Evolutionary conservation across 1,284 basidiomycete species (phyloP).

Genomic region (Apiotrichum montevideense): DNA sequence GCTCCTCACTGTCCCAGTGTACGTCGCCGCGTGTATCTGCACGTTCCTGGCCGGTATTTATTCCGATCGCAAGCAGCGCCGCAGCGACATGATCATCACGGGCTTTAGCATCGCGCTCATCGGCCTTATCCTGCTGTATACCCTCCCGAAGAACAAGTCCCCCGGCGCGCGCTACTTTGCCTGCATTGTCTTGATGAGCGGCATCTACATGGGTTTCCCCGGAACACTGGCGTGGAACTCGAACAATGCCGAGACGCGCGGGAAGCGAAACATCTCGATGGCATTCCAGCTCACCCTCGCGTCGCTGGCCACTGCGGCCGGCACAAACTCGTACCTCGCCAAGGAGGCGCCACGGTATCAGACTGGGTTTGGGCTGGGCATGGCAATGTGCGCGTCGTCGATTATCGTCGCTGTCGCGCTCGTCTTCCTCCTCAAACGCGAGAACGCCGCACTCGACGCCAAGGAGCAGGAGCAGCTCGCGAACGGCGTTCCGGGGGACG

Average conservation of each 20-base stretch:
- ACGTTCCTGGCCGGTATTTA: conserved; percentile 8
- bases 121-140: conserved; percentile 20
- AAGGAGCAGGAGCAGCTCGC: neutral
- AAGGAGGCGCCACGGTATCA: conserved; percentile 11
- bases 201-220: conserved; percentile 12
- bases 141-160: conserved; percentile 17
- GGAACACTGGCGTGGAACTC: conserved; percentile 14
- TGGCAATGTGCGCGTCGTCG: conserved; percentile 14
- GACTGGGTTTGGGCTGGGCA: conserved; percentile 14
- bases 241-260: conserved; percentile 18
- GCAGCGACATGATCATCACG: conserved; percentile 13
- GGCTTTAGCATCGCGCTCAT: conserved; percentile 23
- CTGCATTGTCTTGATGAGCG: conserved; percentile 14
- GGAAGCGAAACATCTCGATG: conserved; percentile 21
- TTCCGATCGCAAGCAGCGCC: conserved; percentile 17
- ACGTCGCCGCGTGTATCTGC: conserved; percentile 18
- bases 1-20: conserved; percentile 24
- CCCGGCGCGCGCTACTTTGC: conserved; percentile 20
- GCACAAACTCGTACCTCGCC: conserved; percentile 21
- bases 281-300: conserved; percentile 19
- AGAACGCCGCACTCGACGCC: conserved; percentile 6
- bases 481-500: neutral
- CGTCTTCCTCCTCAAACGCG: conserved; percentile 4
- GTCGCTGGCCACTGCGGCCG: conserved; percentile 12
- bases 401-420: conserved; percentile 6